Percentiles rank a stretch among this genome's conserved stretches.
These are phyloP conservation scores for Boletus subcaerulescens DNA, from an alignment of 768 basidiomycete species.

Conservation along the genomic window DNA sequence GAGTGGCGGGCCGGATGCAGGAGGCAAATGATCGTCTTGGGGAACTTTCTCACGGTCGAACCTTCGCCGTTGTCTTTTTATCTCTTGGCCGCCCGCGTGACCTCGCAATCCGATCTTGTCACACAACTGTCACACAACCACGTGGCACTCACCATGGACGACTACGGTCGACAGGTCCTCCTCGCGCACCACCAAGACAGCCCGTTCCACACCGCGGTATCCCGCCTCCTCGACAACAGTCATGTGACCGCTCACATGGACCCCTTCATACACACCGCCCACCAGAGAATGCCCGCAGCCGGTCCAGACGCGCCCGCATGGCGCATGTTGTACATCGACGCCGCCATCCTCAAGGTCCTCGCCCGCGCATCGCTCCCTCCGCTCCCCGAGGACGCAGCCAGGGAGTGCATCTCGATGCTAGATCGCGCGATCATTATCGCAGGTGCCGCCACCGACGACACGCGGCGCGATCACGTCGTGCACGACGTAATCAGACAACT, in stretches of 20 bases:
- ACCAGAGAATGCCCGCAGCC: constrained; percentile 49
- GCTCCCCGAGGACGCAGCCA: constrained; percentile 23
- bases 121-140: constrained; percentile 10
- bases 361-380: constrained; percentile 25
- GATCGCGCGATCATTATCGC: constrained; percentile 85
- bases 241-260: constrained; percentile 19
- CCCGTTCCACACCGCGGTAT: constrained; percentile 5
- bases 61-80: constrained; percentile 57
- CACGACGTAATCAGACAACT: constrained; percentile 57
- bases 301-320: constrained; percentile 37
- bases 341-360: constrained; percentile 57
- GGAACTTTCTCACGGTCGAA: constrained; percentile 50
- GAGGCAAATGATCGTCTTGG: constrained; percentile 42
- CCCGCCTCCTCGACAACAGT: not conserved
- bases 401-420: constrained; percentile 54
- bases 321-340: constrained; percentile 76
- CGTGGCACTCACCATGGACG: constrained; percentile 4
- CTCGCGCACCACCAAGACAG: not conserved
- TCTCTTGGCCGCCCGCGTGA: constrained; percentile 45
- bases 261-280: constrained; percentile 43
- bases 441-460: constrained; percentile 60
- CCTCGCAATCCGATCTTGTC: constrained; percentile 33
- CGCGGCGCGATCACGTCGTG: constrained; percentile 55
- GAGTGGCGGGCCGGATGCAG: constrained; percentile 37
- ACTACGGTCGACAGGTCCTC: constrained; percentile 18